Base-by-base conservation (phyloP, 106 monocot genomes). In the Iris macrosiphon region DNA sequence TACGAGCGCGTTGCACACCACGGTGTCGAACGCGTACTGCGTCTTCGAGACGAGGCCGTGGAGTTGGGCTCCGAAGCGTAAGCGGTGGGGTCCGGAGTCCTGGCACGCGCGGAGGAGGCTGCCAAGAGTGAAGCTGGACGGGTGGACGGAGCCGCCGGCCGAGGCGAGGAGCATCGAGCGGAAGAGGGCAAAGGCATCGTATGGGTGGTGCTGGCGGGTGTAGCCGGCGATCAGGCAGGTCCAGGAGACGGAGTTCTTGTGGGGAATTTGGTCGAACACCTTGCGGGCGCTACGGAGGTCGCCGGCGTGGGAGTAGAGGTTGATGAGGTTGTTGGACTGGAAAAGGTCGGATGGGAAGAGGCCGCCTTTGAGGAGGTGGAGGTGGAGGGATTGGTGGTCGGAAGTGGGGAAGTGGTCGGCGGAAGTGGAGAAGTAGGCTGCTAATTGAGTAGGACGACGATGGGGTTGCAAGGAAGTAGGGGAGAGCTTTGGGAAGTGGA, bases 211-310 rank as follows among this genome's bases (percentile, higher is more conserved):
- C 2, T 18, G 6, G 49, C 78, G 73, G 7, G 72, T 49, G 51
- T 80, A 72, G 3, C 87, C 87, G 14, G 80, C 47, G 23, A 88
- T 80, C 59, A 93, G 41, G 61, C 77, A 88, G 42, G 83, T 88
- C 80, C 83, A 93, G 1, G 93, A 93, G 18, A 88, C 77, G 13
- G 54, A 45, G 58, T 93, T 93, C 66, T 46, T 74, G 1, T 80
- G 59, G 11, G 59, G 56, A 59, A 93, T 78, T 74, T 58, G 59
- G 42, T 83, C 87, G 23, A 93, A 88, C 46, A 87, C n/a, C 13
- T 75, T 37, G n/a, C 27, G 77, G n/a, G 93, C 93, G 12, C 7
- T 19, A 0, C 6, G 49, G 21, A 93, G 34, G n/a, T 56, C 13
- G 3, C 51, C 38, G 0, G 71, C 26, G 62, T 70, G 77, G 0